Percentiles rank a stretch among this genome's conserved stretches.
Evolutionary conservation across 2,329 filamentous ascomycete species (phyloP).

Genomic region (Aureobasidium uvarum): DNA sequence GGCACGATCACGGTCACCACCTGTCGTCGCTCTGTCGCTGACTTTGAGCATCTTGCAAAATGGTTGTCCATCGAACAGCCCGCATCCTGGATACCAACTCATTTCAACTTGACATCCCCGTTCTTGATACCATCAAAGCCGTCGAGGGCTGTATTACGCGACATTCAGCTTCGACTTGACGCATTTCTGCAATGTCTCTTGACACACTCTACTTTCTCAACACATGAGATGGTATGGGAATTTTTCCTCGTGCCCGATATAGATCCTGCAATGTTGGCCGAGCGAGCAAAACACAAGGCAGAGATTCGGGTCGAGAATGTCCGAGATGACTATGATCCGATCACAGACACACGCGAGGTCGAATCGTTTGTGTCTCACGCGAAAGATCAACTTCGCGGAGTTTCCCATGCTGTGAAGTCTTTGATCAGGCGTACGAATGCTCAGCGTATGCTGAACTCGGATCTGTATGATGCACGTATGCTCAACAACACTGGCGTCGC

Average conservation of each 20-base stretch:
- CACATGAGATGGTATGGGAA: slow-evolving; percentile 97
- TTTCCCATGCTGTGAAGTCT: slow-evolving; percentile 79
- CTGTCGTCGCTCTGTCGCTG: slow-evolving; percentile 77
- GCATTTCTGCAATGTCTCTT: slow-evolving; percentile 85
- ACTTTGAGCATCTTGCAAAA: slow-evolving; percentile 87
- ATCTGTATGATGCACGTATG: slow-evolving; percentile 65
- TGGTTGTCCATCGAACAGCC: slow-evolving; percentile 87
- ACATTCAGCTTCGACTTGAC: slow-evolving; percentile 83
- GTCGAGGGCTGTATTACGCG: slow-evolving; percentile 78
- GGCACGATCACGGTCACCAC: slow-evolving; percentile 92
- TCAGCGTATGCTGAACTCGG: slow-evolving; percentile 62
- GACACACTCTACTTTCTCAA: slow-evolving; percentile 85
- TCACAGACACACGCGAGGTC: slow-evolving; percentile 77
- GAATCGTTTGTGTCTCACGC: slow-evolving; percentile 92
- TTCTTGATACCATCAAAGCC: slow-evolving; percentile 93
- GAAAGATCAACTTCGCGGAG: slow-evolving; percentile 79
- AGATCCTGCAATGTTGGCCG: slow-evolving; percentile 83
- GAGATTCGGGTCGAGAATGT: slow-evolving; percentile 80
- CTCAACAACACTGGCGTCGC: slow-evolving; percentile 54
- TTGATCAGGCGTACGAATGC: slow-evolving; percentile 77
- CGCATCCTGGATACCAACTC: slow-evolving; percentile 86
- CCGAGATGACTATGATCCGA: slow-evolving; percentile 80
- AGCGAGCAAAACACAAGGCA: slow-evolving; percentile 82
- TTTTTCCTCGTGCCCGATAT: slow-evolving; percentile 97
- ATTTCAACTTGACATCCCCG: slow-evolving; percentile 75